Evolutionary conservation across 1,284 basidiomycete genomes (phyloP), one percentile per base, ranked within the genome.

Genomic region (Limonomyces culmigenus): DNA sequence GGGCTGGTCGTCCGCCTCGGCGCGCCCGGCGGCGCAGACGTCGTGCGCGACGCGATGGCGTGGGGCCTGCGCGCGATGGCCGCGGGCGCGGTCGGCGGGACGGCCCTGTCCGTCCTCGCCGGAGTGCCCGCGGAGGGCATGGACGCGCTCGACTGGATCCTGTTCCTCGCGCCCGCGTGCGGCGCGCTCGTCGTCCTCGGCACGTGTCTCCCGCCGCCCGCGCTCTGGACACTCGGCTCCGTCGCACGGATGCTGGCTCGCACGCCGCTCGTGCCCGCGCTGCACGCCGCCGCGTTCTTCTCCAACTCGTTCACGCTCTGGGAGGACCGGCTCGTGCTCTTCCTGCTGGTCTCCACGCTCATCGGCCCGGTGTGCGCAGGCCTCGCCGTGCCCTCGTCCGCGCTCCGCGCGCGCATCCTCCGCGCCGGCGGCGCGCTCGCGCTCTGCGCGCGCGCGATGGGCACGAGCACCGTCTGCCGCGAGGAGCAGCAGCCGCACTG

Each of bases 271-370:
- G 52, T 67, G 29, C 65, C 84, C 34, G 41, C 74, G 39, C 56
- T 88, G 4, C 85, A 92, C 45, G 56, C 74, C 2, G 38, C 80
- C 3, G 63, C 75, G 2, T 88, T 89, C 53, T 67, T 80, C 10
- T 91, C 87, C 17, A 98, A 97, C 59, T 95, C 89, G 0, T 95
- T 87, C 59, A 85, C 85, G 20, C 74, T 98, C 51, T 96, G 89
- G 84, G 95, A 98, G 65, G 92, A 97, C 52, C 69, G 70, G 23
- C 63, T 88, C 36, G 65, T 84, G 5, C 68, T 73, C 2, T 91
- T 77, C 63, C 66, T 95, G 36, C 60, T 79, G 35, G 53, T 77
- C 34, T 67, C 81, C 11, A 63, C 77, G 32, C 54, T 84, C 23
- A 55, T 70, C 17, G 65, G 77, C 0, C 59, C 64, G 41, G 56